A percentile compares a stretch with the other conserved stretches of the same genome.
Conservation (phyloP, 192 early-diverging fungal species). For the Obelidium mucronatum region DNA sequence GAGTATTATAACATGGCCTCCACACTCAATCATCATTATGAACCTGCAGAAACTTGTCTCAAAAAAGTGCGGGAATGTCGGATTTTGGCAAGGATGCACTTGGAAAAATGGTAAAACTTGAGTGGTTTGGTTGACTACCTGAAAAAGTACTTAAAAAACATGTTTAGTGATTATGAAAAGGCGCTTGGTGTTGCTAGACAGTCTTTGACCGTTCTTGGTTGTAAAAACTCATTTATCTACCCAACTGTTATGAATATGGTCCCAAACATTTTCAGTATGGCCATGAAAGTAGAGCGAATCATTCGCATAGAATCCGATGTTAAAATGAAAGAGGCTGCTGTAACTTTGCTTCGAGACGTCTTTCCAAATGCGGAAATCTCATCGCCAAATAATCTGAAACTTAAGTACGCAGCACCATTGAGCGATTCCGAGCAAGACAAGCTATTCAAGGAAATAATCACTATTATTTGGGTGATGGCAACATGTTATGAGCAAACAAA, state of each 20-base stretch:
- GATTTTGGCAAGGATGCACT: constrained; percentile 8
- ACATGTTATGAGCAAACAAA: neutral
- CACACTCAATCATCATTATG: neutral
- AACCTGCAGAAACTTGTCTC: constrained; percentile 5
- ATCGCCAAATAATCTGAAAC: neutral
- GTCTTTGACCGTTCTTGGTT: neutral
- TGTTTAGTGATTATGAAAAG: neutral
- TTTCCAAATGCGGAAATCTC: constrained; percentile 9
- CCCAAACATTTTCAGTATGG: neutral
- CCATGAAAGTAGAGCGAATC: neutral
- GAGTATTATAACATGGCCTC: constrained; percentile 6
- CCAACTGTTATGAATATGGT: neutral
- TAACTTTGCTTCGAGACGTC: neutral
- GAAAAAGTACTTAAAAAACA: neutral
- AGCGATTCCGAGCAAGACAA: constrained; percentile 17
- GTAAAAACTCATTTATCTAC: neutral
- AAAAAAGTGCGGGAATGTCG: constrained; percentile 8
- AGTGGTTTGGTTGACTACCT: neutral
- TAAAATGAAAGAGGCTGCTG: neutral
- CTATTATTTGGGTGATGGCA: neutral
- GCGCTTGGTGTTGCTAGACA: neutral
- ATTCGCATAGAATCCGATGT: neutral
- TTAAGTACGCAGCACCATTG: constrained; percentile 2
- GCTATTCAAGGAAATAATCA: constrained; percentile 9
- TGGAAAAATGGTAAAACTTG: neutral